Evolutionary conservation across 31 red algal species (phyloP).

Genomic region (Asparagopsis taxiformis): DNA sequence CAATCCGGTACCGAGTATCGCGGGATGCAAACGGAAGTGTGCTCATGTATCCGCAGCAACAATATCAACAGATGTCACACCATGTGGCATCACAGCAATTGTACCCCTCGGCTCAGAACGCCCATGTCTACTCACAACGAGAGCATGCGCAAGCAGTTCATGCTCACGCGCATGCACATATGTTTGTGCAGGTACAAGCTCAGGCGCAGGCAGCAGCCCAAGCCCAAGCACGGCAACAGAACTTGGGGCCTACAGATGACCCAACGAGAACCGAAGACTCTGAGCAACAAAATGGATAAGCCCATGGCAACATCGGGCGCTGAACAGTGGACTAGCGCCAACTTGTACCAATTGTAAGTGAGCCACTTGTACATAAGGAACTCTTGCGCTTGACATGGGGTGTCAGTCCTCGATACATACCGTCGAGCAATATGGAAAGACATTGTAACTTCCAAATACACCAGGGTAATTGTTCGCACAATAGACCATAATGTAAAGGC

Average conservation of each 20-base stretch:
- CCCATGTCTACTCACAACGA: conserved; percentile 15
- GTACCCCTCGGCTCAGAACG: conserved; percentile 16
- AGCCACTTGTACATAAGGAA: not conserved
- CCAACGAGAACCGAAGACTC: not conserved
- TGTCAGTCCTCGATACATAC: too few relatives aligned
- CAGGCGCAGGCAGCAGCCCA: conserved; percentile 37
- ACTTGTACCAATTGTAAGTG: not conserved
- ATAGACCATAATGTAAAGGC: too few relatives aligned
- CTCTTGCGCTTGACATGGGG: too few relatives aligned
- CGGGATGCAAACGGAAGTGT: conserved; percentile 12
- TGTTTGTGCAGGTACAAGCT: conserved; percentile 33
- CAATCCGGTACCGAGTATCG: not conserved
- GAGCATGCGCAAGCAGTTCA: conserved; percentile 35
- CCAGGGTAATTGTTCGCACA: too few relatives aligned
- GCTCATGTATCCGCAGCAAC: conserved; percentile 11
- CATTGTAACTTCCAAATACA: too few relatives aligned
- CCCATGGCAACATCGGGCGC: not conserved
- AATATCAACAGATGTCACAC: not conserved
- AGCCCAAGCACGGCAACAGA: conserved; percentile 13
- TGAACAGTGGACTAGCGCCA: not conserved
- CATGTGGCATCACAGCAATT: not conserved
- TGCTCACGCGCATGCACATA: conserved; percentile 8
- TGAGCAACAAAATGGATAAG: conserved; percentile 1
- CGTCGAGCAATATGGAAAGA: too few relatives aligned
- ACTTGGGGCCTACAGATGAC: not conserved